Evolutionary conservation across 768 basidiomycete species (phyloP).

Genomic region (Cystobasidium ongulense): DNA sequence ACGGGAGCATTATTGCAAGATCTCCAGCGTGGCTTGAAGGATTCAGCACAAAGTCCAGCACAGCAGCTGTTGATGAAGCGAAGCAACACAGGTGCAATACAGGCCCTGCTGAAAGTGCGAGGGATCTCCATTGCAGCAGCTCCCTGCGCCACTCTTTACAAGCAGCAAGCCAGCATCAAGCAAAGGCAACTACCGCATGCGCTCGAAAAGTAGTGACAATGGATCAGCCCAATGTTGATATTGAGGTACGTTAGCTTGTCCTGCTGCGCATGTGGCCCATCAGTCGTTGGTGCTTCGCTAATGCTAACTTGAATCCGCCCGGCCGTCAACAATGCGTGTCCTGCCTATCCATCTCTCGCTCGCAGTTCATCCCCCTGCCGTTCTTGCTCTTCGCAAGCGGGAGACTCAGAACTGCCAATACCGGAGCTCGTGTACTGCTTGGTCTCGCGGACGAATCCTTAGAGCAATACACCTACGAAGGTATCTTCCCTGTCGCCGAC

Average conservation of each 20-base stretch:
- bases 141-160: too few relatives aligned
- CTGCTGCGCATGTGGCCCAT: too few relatives aligned
- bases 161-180: too few relatives aligned
- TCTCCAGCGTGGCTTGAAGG: too few relatives aligned
- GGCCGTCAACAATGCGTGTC: background rate
- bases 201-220: background rate
- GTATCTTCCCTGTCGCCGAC: background rate
- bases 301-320: background rate
- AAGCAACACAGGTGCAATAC: too few relatives aligned
- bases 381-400: background rate
- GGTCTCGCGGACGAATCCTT: background rate
- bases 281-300: background rate
- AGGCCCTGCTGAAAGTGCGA: too few relatives aligned
- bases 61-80: too few relatives aligned
- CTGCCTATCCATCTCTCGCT: background rate
- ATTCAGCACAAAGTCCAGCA: too few relatives aligned
- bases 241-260: background rate
- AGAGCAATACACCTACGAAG: slow-evolving; percentile 7
- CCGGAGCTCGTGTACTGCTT: slow-evolving; percentile 4
- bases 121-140: too few relatives aligned
- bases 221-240: background rate
- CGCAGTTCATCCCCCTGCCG: slow-evolving; percentile 4
- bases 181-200: too few relatives aligned
- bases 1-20: too few relatives aligned
- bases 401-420: background rate